Base-by-base conservation (phyloP, 2,329 filamentous ascomycete species). In the Fusarium sp. region DNA sequence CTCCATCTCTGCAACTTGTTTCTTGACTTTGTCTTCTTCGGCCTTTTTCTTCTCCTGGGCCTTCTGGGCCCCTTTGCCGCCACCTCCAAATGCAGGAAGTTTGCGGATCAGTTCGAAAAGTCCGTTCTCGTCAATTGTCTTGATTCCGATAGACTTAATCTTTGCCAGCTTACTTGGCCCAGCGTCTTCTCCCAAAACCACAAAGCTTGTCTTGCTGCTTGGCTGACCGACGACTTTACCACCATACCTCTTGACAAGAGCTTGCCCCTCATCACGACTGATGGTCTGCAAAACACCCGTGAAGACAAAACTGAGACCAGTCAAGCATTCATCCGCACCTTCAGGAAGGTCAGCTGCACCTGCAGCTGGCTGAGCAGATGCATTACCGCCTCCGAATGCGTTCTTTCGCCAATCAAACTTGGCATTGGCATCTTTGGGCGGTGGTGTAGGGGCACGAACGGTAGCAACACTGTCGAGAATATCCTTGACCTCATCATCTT, bases 71-170 rank as follows among this genome's bases (percentile, higher is more conserved):
- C 94, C 95, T 79, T 96, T 95, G 47, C 95, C 93, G 78, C 92
- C 90, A 12, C 97, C 96, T 50, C 97, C 96, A 78, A 94, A 93
- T 2, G 94, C 93, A 43, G 96, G 96, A 59, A 98, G 87, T 33
- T 85, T 86, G 68, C 90, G 88, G 75, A 99, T 97, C 49, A 99
- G 88, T 67, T 93, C 92, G 75, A 97, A 97, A 6, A 99, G 85
- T 2, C 96, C 97, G 75, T 97, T 90, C 80, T 99, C 97, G 77
- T 98, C 92, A 79, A 99, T 98, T 0, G 95, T 97, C 82, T 95
- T 98, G 80, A 98, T 90, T 0, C 90, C 90, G 76, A 93, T 85
- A 25, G 94, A 88, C 64, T 89, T 87, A 75, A 99, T 98, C 75
- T 95, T 98, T 74, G 92, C 87, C 44, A 99, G 86, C 81, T 99